Base-by-base conservation (phyloP, 1,284 basidiomycete species). In the Apiotrichum laibachii region DNA sequence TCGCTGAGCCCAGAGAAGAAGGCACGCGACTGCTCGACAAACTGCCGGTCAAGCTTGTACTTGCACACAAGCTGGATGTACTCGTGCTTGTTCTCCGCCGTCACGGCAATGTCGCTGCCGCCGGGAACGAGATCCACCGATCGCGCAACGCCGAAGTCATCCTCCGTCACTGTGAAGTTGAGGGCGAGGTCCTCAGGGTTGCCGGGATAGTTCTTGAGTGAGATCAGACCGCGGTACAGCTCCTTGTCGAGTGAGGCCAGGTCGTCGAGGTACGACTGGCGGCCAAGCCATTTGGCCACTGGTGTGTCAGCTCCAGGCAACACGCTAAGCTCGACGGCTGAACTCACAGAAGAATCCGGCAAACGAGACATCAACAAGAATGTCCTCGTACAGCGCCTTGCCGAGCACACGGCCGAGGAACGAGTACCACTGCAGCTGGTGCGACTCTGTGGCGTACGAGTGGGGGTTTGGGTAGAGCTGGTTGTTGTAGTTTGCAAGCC, bases 331-430 rank as follows among this genome's bases (percentile, higher is more conserved):
- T 13, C 18, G 56, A 1, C 60, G 59, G 35, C 21, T 39, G 26
- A 22, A 61, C 71, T 68, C 56, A 80, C 75, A 82, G 84, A 99
- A 99, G 81, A 99, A 99, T 10, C 87, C 86, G 1, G 96, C 93
- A 77, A 99, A 98, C 1, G 89, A 89, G 6, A 95, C 90, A 67
- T 98, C 92, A n/a, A 96, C 87, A 9, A 99, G 81, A 52, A 99
- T 98, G 2, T 94, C 93, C 56, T 98, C 92, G 73, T 99, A 99
- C 69, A 99, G 82, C 0, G 95, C 95, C 75, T 98, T 98, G 12
- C 94, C 95, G 0, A 98, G 81, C 26, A 99, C 89, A 0, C 91
- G 83, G 0, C 96, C 95, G 61, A 98, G 87, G 77, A 98, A 99
- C 2, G 87, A 83, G 75, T 93, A 99, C 96, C 96, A 99, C 48